These are phyloP conservation scores for Calonectria ilicicola DNA, from an alignment of 2,329 filamentous ascomycete species.

Conservation along the genomic window DNA sequence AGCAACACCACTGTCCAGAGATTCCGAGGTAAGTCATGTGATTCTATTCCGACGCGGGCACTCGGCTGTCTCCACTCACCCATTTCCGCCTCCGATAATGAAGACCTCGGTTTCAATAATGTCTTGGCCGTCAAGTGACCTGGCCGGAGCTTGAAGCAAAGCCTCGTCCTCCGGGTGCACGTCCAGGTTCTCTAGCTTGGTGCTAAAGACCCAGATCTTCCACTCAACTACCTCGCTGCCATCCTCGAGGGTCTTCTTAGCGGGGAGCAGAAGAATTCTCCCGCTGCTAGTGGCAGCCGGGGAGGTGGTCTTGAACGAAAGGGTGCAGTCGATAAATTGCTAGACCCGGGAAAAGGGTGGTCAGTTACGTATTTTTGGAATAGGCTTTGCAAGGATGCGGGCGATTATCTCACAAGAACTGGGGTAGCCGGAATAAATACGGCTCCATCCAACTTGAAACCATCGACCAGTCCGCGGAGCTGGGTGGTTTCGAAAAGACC, in stretches of 20 bases:
- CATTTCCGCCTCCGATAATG: conserved; percentile 32
- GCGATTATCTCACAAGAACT: conserved; percentile 15
- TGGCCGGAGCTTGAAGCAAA: background rate
- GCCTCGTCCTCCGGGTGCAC: conserved; percentile 14
- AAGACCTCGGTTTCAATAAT: conserved; percentile 13
- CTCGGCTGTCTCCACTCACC: background rate
- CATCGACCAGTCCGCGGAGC: background rate
- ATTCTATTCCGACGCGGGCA: background rate
- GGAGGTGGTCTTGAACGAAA: conserved; percentile 19
- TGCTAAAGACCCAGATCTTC: conserved; percentile 35
- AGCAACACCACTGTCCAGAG: background rate
- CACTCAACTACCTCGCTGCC: background rate
- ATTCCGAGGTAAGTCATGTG: background rate
- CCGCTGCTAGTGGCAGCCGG: conserved; percentile 15
- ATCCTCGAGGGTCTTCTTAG: background rate
- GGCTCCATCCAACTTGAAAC: conserved; percentile 22
- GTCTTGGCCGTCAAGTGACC: background rate
- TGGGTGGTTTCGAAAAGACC: conserved; percentile 2
- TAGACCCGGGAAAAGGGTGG: background rate
- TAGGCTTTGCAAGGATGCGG: background rate
- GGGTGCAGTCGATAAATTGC: conserved; percentile 26
- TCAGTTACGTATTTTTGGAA: background rate
- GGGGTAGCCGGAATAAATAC: conserved; percentile 27
- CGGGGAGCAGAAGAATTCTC: conserved; percentile 20
- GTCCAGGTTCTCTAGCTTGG: conserved; percentile 23